Conservation (phyloP, 768 basidiomycete species). For the Rickenella mellea region DNA sequence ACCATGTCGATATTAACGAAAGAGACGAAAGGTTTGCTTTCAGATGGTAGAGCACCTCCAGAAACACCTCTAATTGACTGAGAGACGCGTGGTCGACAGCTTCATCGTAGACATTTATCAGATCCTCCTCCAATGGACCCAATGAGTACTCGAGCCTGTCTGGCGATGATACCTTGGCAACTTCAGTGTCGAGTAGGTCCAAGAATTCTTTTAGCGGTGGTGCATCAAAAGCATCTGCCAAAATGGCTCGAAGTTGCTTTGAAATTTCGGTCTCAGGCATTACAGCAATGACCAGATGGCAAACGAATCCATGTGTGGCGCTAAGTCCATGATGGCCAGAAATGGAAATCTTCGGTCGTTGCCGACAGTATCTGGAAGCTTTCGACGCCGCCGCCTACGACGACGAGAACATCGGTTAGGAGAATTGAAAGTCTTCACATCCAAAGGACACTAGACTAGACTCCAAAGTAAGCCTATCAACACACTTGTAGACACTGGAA, state of each 20-base stretch:
- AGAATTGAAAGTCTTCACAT: no score
- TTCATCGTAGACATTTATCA: conserved; percentile 54
- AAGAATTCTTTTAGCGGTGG: conserved; percentile 41
- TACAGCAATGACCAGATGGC: conserved; percentile 15
- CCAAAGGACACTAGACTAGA: no score
- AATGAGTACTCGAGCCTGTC: conserved; percentile 35
- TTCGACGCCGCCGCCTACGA: conserved; percentile 22
- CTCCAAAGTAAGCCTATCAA: no score
- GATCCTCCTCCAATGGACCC: conserved; percentile 52
- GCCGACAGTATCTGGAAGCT: no score
- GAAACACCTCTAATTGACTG: conserved; percentile 55
- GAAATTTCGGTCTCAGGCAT: conserved; percentile 26
- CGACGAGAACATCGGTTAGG: conserved; percentile 27
- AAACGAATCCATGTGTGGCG: neutral
- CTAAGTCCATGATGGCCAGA: conserved; percentile 15
- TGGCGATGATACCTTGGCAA: conserved; percentile 37
- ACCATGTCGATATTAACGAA: conserved; percentile 72
- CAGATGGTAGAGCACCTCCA: conserved; percentile 56
- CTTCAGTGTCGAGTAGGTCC: conserved; percentile 44
- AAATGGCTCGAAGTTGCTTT: conserved; percentile 46
- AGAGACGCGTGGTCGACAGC: conserved; percentile 54
- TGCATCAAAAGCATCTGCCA: conserved; percentile 45
- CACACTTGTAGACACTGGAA: no score
- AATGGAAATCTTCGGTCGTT: conserved; percentile 14
- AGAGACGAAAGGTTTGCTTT: conserved; percentile 49